Conservation (phyloP, 2,329 filamentous ascomycete genomes). For the Amesomyces nigricolor region DNA sequence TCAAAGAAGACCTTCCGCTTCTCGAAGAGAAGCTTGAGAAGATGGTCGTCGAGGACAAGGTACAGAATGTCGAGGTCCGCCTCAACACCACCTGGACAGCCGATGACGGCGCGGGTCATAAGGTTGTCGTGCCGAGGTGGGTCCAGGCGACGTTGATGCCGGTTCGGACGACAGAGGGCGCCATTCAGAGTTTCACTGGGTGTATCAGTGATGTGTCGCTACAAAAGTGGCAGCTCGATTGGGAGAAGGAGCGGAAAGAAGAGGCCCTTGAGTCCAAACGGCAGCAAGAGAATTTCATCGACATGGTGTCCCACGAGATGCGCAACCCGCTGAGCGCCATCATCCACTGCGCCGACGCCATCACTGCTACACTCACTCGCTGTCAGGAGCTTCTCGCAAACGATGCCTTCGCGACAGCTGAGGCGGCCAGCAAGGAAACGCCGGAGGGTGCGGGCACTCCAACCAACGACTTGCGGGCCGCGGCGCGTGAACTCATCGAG, state of each 20-base stretch:
- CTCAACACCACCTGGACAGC: conserved; percentile 43
- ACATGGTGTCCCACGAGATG: conserved; percentile 69
- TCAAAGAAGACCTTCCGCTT: conserved; percentile 39
- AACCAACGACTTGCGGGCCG: conserved; percentile 27
- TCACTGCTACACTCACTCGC: conserved; percentile 46
- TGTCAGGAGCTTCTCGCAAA: conserved; percentile 37
- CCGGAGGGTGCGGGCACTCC: conserved; percentile 20
- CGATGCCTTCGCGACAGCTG: conserved; percentile 20
- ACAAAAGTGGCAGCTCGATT: conserved; percentile 47
- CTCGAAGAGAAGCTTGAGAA: conserved; percentile 37
- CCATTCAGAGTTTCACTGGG: conserved; percentile 44
- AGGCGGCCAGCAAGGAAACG: background rate
- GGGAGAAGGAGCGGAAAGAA: conserved; percentile 45
- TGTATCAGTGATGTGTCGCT: conserved; percentile 45
- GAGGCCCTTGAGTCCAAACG: conserved; percentile 55
- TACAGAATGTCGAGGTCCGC: conserved; percentile 44
- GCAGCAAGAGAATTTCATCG: conserved; percentile 77
- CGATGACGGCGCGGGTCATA: conserved; percentile 41
- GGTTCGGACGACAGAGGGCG: conserved; percentile 41
- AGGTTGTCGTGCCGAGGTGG: conserved; percentile 42
- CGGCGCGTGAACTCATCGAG: conserved; percentile 43
- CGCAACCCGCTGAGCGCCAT: conserved; percentile 69
- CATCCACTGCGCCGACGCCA: conserved; percentile 67
- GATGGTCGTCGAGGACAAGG: conserved; percentile 37
- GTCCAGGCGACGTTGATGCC: conserved; percentile 48